Evolutionary conservation across 805 yeast species (phyloP), one percentile per base, ranked within the genome.

Genomic region (Candida gorgasii): DNA sequence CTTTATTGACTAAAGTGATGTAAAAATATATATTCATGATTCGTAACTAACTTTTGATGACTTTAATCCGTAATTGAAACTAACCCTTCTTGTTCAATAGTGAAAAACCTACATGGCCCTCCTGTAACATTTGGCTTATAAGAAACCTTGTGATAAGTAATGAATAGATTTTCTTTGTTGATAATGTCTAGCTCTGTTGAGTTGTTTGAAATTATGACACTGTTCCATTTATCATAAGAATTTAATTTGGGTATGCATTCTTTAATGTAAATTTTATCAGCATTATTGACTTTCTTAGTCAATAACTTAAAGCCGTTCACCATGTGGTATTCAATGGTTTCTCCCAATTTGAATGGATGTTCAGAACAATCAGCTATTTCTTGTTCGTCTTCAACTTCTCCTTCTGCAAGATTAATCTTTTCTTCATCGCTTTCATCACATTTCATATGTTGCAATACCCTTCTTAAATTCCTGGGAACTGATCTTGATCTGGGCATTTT

Each of bases 241-340:
- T 67, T 66, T 40, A 69, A 56, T 32, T 52, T 55, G 1, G 72
- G 73, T 9, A 68, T 49, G 47, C 75, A 69, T 43, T 61, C 61
- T 27, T 61, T 57, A 15, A 70, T 66, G 49, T 61, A 67, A 42
- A 58, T 62, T 48, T 65, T 63, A 40, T 69, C 75, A 8, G 12
- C 13, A 3, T 12, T 8, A 23, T 17, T 20, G 14, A 14, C 16
- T 2, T 13, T 35, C 12, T 17, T 35, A 5, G 14, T 22, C 5
- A n/a, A 20, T 12, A 42, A 29, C 23, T 29, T 18, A 24, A 23
- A 23, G 13, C 14, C 26, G 8, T 31, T 20, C 11, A 42, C 14
- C 2, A 14, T 18, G 5, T 20, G 5, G n/a, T 28, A 29, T 3
- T 19, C 33, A 13, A 28, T 11, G 3, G 24, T 19, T 28, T 37